phyloP scores from a whole-genome alignment of 306 rosid species.

The Glycine tomentella region DNA sequence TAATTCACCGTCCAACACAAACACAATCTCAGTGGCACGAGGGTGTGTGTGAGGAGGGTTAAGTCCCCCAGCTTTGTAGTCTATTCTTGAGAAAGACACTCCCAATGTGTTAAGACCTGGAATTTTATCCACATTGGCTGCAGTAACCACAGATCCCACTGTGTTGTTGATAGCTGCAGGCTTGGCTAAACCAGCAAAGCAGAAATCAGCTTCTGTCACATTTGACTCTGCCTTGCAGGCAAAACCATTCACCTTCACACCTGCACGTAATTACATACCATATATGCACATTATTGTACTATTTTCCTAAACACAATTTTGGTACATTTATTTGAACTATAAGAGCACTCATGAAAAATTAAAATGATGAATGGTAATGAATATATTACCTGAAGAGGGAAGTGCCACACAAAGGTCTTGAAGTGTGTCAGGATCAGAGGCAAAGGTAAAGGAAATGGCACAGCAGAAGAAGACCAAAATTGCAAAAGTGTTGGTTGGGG shows the following conservation, averaged over 20 bases:
- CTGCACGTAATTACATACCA: conserved; percentile 24
- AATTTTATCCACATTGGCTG: conserved; percentile 60
- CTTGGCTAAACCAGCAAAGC: conserved; percentile 54
- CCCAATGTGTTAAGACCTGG: conserved; percentile 69
- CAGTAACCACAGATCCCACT: conserved; percentile 56
- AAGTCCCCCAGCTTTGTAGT: conserved; percentile 58
- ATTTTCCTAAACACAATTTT: background rate
- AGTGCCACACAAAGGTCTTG: conserved; percentile 70
- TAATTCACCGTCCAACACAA: conserved; percentile 60
- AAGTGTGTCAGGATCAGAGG: conserved; percentile 63
- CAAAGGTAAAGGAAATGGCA: conserved; percentile 41
- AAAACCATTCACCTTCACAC: conserved; percentile 65
- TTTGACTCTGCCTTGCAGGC: conserved; percentile 61
- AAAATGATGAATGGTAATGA: background rate
- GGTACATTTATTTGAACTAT: background rate
- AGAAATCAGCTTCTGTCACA: conserved; percentile 59
- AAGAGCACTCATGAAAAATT: background rate
- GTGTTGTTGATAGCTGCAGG: conserved; percentile 57
- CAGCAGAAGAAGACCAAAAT: conserved; percentile 40
- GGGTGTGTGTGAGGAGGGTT: conserved; percentile 75
- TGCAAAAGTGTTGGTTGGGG: conserved; percentile 28
- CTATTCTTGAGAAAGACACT: conserved; percentile 58
- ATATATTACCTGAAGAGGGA: conserved; percentile 56
- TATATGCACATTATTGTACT: background rate
- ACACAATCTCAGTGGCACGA: conserved; percentile 61